Evolutionary conservation across 225 moss, liverwort and hornwort species (phyloP).

Genomic region (Lunularia cruciata): DNA sequence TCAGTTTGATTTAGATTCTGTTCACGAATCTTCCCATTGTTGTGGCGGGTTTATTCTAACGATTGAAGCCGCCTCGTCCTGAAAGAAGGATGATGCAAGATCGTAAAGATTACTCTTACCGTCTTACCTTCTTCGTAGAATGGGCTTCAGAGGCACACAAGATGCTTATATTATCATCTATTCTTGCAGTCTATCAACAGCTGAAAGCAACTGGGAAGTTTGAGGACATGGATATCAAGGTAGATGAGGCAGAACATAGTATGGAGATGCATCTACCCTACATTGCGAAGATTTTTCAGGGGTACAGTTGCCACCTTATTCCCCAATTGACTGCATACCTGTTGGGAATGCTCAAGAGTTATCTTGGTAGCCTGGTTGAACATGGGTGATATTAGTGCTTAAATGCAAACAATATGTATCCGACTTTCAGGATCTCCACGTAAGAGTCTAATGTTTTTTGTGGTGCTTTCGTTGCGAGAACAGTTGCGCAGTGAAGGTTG

Average conservation of each 20-base stretch:
- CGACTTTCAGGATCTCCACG: no score
- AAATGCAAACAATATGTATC: no score
- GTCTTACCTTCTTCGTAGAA: no score
- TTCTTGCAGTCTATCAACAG: slow-evolving; percentile 79
- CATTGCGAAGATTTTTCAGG: slow-evolving; percentile 81
- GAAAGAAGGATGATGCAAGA: no score
- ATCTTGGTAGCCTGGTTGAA: background rate
- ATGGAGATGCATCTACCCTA: slow-evolving; percentile 99
- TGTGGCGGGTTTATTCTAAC: no score
- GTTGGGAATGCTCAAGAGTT: no score
- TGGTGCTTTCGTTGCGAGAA: background rate
- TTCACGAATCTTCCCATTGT: no score
- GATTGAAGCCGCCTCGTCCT: no score
- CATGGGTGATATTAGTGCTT: background rate
- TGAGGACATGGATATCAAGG: slow-evolving; percentile 82
- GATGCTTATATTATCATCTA: background rate
- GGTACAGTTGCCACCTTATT: slow-evolving; percentile 36
- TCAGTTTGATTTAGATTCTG: no score
- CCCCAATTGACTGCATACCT: background rate
- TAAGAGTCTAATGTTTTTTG: background rate
- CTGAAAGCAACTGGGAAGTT: slow-evolving; percentile 77
- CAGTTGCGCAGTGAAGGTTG: slow-evolving; percentile 81
- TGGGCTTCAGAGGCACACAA: background rate
- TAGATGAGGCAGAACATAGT: slow-evolving; percentile 94
- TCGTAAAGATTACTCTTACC: no score